These are phyloP conservation scores for Alternaria dauci DNA, from an alignment of 2,329 filamentous ascomycete genomes.

Conservation along the genomic window DNA sequence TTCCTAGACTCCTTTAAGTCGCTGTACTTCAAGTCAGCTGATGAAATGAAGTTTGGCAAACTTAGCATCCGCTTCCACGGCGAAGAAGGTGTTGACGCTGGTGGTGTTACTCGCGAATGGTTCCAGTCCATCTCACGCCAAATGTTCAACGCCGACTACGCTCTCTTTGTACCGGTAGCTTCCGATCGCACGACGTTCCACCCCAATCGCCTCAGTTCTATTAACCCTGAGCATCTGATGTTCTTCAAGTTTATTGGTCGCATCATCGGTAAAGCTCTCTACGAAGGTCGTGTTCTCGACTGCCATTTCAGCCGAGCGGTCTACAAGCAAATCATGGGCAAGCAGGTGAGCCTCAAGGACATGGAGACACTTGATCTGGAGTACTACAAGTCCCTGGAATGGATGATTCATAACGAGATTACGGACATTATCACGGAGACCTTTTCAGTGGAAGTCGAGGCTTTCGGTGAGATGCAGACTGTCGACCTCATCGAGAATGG, in stretches of 20 bases:
- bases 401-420: slow-evolving; percentile 99
- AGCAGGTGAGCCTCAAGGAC: slow-evolving; percentile 95
- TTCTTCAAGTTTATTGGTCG: slow-evolving; percentile 99
- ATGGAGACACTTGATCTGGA: slow-evolving; percentile 99
- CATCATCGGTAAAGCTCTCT: slow-evolving; percentile 97
- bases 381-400: slow-evolving; percentile 97
- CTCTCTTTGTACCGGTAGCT: slow-evolving; percentile 93
- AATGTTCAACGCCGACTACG: slow-evolving; percentile 99
- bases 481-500: slow-evolving; percentile 89
- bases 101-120: slow-evolving; percentile 97
- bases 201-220: slow-evolving; percentile 89
- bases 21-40: slow-evolving; percentile 94
- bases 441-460: slow-evolving; percentile 92
- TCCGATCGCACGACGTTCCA: slow-evolving; percentile 99
- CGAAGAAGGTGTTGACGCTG: slow-evolving; percentile 97
- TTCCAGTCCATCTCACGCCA: slow-evolving; percentile 96
- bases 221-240: slow-evolving; percentile 94
- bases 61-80: slow-evolving; percentile 97
- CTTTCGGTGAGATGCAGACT: slow-evolving; percentile 87
- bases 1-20: slow-evolving; percentile 99
- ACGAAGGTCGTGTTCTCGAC: slow-evolving; percentile 93
- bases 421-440: slow-evolving; percentile 97
- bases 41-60: slow-evolving; percentile 99
- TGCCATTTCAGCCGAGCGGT: slow-evolving; percentile 99
- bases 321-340: slow-evolving; percentile 96